These are phyloP conservation scores for Dorcoceras hygrometricum DNA, from an alignment of 257 asterid species.

Conservation along the genomic window DNA sequence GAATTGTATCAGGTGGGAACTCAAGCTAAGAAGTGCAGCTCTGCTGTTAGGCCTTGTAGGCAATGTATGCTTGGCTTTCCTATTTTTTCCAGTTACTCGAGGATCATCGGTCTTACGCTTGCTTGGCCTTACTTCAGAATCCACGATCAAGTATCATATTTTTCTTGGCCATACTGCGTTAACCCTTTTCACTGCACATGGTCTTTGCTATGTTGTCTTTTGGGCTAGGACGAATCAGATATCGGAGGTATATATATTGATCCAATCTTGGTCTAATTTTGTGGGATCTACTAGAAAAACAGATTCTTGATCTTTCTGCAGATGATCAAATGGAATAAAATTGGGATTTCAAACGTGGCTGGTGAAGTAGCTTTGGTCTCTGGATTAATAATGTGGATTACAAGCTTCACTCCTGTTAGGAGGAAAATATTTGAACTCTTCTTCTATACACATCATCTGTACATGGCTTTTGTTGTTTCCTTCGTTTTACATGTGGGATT, in stretches of 20 bases:
- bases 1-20: slow-evolving; percentile 39
- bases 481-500: slow-evolving; percentile 39
- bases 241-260: slow-evolving; percentile 29
- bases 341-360: slow-evolving; percentile 39
- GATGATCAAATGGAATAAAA: slow-evolving; percentile 40
- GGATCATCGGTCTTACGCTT: slow-evolving; percentile 38
- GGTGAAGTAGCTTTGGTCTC: slow-evolving; percentile 43
- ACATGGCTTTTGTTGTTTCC: slow-evolving; percentile 32
- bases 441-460: slow-evolving; percentile 44
- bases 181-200: slow-evolving; percentile 38
- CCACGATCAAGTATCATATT: slow-evolving; percentile 38
- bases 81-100: slow-evolving; percentile 43
- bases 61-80: slow-evolving; percentile 40
- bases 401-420: slow-evolving; percentile 31
- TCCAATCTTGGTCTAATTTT: background rate
- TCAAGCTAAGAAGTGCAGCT: slow-evolving; percentile 38
- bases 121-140: slow-evolving; percentile 40
- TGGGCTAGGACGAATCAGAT: slow-evolving; percentile 38
- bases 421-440: slow-evolving; percentile 41
- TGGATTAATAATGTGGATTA: slow-evolving; percentile 37
- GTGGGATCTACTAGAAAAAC: background rate
- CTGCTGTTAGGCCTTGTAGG: slow-evolving; percentile 44
- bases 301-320: slow-evolving; percentile 10
- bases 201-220: slow-evolving; percentile 29
- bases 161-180: slow-evolving; percentile 42